Conservation (phyloP, 2,329 filamentous ascomycete genomes). For the Sclerotinia spermophila region DNA sequence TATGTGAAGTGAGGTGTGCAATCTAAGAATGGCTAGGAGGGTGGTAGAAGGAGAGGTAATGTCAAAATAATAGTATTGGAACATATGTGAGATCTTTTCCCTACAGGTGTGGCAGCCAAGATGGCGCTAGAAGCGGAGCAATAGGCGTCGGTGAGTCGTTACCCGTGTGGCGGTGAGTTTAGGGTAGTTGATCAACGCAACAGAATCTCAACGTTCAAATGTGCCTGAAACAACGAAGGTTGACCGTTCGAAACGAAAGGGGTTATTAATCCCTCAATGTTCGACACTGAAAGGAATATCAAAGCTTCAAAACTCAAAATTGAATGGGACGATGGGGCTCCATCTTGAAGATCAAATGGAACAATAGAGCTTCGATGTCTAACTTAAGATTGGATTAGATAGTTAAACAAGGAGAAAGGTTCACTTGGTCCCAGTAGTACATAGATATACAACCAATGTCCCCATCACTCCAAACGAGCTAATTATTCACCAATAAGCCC, state of each 20-base stretch:
- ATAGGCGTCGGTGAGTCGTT: neutral
- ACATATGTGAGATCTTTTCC: neutral
- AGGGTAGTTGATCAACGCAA: neutral
- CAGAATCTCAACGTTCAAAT: neutral
- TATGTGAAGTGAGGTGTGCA: neutral
- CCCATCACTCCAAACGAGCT: too few relatives aligned
- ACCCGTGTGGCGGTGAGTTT: neutral
- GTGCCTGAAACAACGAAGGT: neutral
- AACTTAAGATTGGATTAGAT: too few relatives aligned
- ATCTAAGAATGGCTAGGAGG: neutral
- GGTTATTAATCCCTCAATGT: neutral
- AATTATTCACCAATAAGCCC: too few relatives aligned
- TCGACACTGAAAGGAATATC: too few relatives aligned
- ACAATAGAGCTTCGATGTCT: too few relatives aligned
- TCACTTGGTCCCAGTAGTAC: too few relatives aligned
- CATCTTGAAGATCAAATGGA: too few relatives aligned
- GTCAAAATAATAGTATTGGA: neutral
- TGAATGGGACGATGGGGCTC: too few relatives aligned
- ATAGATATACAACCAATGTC: too few relatives aligned
- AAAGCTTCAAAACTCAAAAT: too few relatives aligned
- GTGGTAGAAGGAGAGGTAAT: neutral
- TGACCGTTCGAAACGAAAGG: neutral
- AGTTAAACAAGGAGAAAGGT: too few relatives aligned
- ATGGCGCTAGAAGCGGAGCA: neutral
- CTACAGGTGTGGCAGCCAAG: neutral